Evolutionary conservation across 1,139 yeast genomes (phyloP), one percentile per base, ranked within the genome.

Genomic region (Zhuliangozyma blackwelliae): DNA sequence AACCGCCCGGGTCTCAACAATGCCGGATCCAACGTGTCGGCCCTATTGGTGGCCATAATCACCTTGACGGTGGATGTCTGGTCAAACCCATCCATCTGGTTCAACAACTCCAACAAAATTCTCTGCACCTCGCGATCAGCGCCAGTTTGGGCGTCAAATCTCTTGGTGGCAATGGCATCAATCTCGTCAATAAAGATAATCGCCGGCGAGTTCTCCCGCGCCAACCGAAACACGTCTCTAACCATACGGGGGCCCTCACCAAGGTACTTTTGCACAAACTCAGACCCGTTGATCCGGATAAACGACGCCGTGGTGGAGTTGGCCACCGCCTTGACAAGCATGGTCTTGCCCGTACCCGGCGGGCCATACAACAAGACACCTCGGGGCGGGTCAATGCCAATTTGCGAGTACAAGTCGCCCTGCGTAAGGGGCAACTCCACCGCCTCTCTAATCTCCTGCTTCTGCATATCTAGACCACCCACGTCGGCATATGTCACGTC

Each of bases 241-340:
- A 92, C 98, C 97, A 94, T 92, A 68, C 99, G 79, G 42, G 98
- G 97, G 52, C 99, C 98, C 68, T 94, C 99, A 61, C 99, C 99
- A 40, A 94, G 76, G 60, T 94, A 94, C 63, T 94, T 94, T 61
- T 94, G 98, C 39, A 94, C 97, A 58, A 94, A 92, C 61, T 94
- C 99, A 1, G 97, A 90, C 38, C 98, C 98, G 50, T 89, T 94
- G 26, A 94, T 96, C 61, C 98, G 84, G 50, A 94, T 90, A 54
- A 94, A 94, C 6, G 97, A 75, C 1, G 98, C 98, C 2, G 96
- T 87, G 3, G 97, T 83, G 40, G 92, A 82, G 62, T 94, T 92
- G 12, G 99, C 99, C 35, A 94, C 99, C 0, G 99, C 98, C 64
- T 94, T 94, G 38, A 90, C 99, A 60, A 94, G 76, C 97, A 94